Evolutionary conservation across 202 grass and related monocot species (phyloP), one percentile per base, ranked within the genome.

Genomic region (Setaria viridis): DNA sequence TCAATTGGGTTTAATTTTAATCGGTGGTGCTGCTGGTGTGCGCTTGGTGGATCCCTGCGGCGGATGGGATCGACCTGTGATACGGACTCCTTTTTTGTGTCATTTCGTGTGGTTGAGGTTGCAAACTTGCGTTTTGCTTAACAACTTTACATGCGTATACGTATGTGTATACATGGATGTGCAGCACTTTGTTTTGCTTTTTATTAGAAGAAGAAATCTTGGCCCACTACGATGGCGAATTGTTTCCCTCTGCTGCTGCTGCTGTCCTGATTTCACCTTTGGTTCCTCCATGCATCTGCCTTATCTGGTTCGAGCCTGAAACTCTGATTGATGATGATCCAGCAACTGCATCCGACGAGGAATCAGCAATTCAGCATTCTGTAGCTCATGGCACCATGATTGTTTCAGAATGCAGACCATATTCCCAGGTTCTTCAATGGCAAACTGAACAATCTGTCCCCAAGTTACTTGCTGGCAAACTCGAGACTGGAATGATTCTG

Each of bases 41-140:
- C 69, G 60, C 15, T 37, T 56, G 66, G 16, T 85, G 70, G 70
- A 55, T 79, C 3, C 1, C 63, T 55, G 33, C 41, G 71, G 77
- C 42, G 77, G 81, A 55, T 76, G 62, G 51, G 69, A 25, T 25
- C 25, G 25, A 51, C 70, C 80, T 69, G 43, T 53, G 62, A 17
- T 68, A 15, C 51, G 41, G 39, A 46, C 54, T 11, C 33, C 46
- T 80, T 54, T 65, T 30, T 75, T 33, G 51, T 13, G 29, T 2
- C 64, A 77, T 81, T 80, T 84, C 62, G 14, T 58, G 80, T 84
- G 84, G 74, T 37, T 56, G 19, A 76, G 70, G 85, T 77, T 87
- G 81, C 20, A 49, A 58, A 50, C 51, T 75, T 70, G 43, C 29
- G 73, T 62, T 84, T 70, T 48, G 11, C 3, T 82, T 56, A n/a